A percentile compares a stretch with the other conserved stretches of the same genome.
These are phyloP conservation scores for Botryobasidium botryosum DNA, from an alignment of 768 basidiomycete species.

Conservation along the genomic window DNA sequence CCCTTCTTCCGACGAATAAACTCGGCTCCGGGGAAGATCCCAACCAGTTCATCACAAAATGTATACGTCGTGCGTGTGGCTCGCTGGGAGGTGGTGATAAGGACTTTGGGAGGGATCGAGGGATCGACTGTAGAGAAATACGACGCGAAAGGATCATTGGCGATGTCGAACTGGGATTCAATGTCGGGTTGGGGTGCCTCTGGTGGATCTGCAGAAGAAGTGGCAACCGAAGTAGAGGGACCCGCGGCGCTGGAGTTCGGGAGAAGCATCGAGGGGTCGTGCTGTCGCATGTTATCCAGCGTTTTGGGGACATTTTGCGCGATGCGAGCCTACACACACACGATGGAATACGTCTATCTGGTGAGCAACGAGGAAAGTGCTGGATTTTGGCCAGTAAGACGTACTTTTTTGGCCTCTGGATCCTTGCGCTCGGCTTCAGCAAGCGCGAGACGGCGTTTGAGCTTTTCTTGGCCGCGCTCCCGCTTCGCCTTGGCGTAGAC, in stretches of 20 bases:
- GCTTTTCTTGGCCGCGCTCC: constrained; percentile 62
- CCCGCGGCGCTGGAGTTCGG: constrained; percentile 11
- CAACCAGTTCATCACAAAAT: constrained; percentile 82
- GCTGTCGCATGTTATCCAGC: constrained; percentile 84
- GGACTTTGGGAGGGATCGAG: constrained; percentile 58
- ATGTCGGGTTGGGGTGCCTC: constrained; percentile 24
- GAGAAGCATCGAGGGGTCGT: constrained; percentile 43
- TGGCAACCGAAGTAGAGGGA: constrained; percentile 14
- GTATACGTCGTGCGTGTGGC: constrained; percentile 81
- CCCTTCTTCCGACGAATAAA: constrained; percentile 76
- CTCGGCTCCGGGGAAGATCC: constrained; percentile 82
- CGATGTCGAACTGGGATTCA: constrained; percentile 51
- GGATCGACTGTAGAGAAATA: constrained; percentile 48
- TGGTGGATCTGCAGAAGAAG: constrained; percentile 21
- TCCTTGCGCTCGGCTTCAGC: constrained; percentile 64
- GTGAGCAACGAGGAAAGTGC: neutral
- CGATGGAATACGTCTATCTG: neutral
- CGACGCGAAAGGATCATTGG: constrained; percentile 57
- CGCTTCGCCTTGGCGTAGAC: constrained; percentile 54
- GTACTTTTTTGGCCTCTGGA: constrained; percentile 61
- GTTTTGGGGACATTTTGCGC: constrained; percentile 78
- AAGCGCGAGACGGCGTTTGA: constrained; percentile 59
- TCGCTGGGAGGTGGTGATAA: constrained; percentile 81
- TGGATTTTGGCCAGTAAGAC: constrained; percentile 11
- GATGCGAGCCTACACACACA: constrained; percentile 46